Evolutionary conservation across 306 rosid genomes (phyloP).

Genomic region (Adenanthera pavonina): DNA sequence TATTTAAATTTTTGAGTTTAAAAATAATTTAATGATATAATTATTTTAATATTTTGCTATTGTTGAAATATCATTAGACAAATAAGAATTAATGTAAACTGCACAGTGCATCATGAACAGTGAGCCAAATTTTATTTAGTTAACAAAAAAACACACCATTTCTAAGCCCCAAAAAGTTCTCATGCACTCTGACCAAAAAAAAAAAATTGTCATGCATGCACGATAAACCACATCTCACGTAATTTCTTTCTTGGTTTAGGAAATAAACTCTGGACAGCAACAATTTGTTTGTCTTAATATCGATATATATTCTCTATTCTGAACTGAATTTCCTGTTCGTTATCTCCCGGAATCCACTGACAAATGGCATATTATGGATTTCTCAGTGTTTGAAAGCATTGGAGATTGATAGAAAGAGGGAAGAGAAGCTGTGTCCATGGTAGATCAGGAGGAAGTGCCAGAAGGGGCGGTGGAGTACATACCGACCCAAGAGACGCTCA

Average conservation of each 20-base stretch:
- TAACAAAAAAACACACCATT: neutral
- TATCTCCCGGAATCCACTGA: neutral
- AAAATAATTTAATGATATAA: too few relatives aligned
- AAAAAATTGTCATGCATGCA: too few relatives aligned
- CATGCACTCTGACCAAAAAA: neutral
- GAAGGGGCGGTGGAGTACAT: constrained; percentile 66
- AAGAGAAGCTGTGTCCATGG: constrained; percentile 19
- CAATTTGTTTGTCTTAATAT: neutral
- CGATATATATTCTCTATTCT: neutral
- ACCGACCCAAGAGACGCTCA: constrained; percentile 65
- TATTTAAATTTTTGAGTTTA: too few relatives aligned
- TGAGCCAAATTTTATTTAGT: too few relatives aligned
- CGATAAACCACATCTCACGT: neutral
- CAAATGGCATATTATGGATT: neutral
- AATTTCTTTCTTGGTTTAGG: neutral
- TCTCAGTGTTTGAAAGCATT: neutral
- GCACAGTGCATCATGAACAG: too few relatives aligned
- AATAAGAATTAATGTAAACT: too few relatives aligned
- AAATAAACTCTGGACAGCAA: neutral
- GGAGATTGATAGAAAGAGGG: neutral
- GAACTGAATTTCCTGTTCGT: neutral
- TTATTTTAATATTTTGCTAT: too few relatives aligned
- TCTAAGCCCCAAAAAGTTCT: neutral
- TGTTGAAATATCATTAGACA: too few relatives aligned
- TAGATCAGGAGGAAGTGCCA: constrained; percentile 40